Evolutionary conservation across 306 rosid species (phyloP).

Genomic region (Rubus parviflorus): DNA sequence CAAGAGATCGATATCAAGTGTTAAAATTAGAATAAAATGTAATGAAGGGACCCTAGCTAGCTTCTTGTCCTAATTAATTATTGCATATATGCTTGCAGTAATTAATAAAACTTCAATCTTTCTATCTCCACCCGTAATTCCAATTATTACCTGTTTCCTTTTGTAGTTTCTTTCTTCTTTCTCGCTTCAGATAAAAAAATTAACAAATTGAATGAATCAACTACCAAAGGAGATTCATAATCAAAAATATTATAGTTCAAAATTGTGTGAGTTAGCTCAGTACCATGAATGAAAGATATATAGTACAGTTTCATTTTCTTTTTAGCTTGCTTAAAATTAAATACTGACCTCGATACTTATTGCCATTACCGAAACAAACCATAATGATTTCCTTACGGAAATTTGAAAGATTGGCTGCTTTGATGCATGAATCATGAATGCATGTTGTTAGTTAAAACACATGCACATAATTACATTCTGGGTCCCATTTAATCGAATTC

Average conservation of each 20-base stretch:
- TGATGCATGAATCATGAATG: neutral
- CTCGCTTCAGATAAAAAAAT: neutral
- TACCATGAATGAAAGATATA: neutral
- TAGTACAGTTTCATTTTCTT: neutral
- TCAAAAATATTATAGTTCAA: neutral
- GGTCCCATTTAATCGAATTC: constrained; percentile 32
- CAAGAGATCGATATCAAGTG: neutral
- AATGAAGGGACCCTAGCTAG: neutral
- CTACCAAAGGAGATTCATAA: neutral
- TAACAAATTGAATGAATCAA: neutral
- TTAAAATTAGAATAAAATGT: neutral
- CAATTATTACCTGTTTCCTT: neutral
- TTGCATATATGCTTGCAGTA: neutral
- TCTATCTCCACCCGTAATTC: neutral
- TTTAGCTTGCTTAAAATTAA: neutral
- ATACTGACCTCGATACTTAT: neutral
- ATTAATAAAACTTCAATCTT: neutral
- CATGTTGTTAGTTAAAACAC: neutral
- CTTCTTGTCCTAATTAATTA: neutral
- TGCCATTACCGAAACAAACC: constrained; percentile 16
- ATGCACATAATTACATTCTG: neutral
- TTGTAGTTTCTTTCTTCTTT: neutral
- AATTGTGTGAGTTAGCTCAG: neutral
- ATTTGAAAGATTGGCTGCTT: constrained; percentile 3
- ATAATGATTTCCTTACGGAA: constrained; percentile 15